These are phyloP conservation scores for Hygrocybe punicea DNA, from an alignment of 768 basidiomycete genomes.

Conservation along the genomic window DNA sequence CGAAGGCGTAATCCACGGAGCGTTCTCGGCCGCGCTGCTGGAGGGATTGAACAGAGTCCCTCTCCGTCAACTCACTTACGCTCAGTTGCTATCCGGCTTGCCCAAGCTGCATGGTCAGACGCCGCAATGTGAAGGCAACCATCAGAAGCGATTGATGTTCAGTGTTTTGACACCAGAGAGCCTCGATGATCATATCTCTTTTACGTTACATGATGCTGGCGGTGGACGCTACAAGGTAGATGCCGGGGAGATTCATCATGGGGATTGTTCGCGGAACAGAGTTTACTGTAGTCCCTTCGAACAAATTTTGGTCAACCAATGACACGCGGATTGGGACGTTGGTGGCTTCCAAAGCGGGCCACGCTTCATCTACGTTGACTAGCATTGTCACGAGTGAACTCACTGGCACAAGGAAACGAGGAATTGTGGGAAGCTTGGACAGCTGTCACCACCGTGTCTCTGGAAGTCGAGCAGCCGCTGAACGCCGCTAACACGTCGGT, in stretches of 20 bases:
- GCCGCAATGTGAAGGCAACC: slow-evolving; percentile 8
- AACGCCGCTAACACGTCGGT: too few species aligned
- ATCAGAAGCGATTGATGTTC: slow-evolving; percentile 2
- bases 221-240: not conserved
- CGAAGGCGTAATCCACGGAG: not conserved
- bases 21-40: slow-evolving; percentile 1
- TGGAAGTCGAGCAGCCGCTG: too few species aligned
- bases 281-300: not conserved
- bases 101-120: not conserved
- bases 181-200: not conserved
- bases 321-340: not conserved
- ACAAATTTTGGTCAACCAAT: too few species aligned
- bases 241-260: slow-evolving; percentile 4
- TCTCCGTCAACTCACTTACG: not conserved
- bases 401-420: too few species aligned
- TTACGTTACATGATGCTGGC: not conserved
- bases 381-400: too few species aligned
- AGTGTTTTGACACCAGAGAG: not conserved
- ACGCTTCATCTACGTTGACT: not conserved
- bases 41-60: not conserved
- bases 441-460: too few species aligned
- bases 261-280: slow-evolving; percentile 6
- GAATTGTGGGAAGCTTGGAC: too few species aligned
- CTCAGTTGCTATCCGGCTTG: not conserved
- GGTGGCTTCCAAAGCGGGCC: not conserved